Percentiles rank a stretch among this genome's conserved stretches.
Evolutionary conservation across 768 basidiomycete genomes (phyloP).

Genomic region (Serendipita indica): DNA sequence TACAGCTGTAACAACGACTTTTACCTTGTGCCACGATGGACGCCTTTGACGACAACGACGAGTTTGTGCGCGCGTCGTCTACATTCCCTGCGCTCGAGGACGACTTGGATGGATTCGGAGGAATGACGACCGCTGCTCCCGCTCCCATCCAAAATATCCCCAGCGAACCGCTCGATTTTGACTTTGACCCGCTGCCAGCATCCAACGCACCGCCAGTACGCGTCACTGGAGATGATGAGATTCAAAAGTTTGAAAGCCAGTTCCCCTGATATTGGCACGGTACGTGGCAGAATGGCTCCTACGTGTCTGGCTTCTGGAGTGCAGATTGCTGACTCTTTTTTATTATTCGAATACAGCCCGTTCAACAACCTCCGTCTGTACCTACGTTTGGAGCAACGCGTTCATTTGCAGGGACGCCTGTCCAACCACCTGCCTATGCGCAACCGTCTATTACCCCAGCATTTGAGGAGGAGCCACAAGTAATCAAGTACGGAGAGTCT

Average conservation of each 20-base stretch:
- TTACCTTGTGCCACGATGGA: constrained; percentile 1
- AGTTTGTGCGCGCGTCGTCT: constrained; percentile 67
- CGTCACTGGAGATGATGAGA: constrained; percentile 72
- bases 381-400: constrained; percentile 43
- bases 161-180: constrained; percentile 30
- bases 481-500: constrained; percentile 50
- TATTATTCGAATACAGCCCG: constrained; percentile 12
- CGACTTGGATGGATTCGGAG: constrained; percentile 49
- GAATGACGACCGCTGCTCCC: constrained; percentile 23
- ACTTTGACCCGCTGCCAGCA: constrained; percentile 39
- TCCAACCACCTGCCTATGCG: constrained; percentile 41
- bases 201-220: constrained; percentile 40
- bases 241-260: constrained; percentile 72
- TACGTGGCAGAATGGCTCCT: constrained; percentile 9
- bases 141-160: constrained; percentile 7
- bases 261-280: constrained; percentile 63
- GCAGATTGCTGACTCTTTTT: constrained; percentile 8
- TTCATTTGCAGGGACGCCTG: constrained; percentile 50
- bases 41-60: constrained; percentile 39
- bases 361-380: constrained; percentile 13
- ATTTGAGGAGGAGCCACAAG: constrained; percentile 66
- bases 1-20: background rate
- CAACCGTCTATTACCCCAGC: constrained; percentile 18
- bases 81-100: constrained; percentile 63
- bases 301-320: constrained; percentile 8